Conservation (phyloP, 1,139 yeast genomes). For the Suhomyces taliae region DNA sequence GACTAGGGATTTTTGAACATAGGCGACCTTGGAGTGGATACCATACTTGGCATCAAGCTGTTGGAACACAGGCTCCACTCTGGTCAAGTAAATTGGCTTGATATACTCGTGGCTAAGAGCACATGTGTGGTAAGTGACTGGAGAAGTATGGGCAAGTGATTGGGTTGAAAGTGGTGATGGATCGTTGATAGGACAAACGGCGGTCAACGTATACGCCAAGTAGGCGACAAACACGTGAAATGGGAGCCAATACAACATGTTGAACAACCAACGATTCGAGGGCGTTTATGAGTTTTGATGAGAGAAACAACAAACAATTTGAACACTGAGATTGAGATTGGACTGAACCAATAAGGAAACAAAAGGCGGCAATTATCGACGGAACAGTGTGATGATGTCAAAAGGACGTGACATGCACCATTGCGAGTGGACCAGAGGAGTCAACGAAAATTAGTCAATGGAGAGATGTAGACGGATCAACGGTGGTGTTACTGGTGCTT, state of each 20-base stretch:
- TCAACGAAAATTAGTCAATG: no score
- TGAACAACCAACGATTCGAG: neutral
- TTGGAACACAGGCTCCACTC: conserved; percentile 3
- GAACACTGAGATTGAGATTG: conserved; percentile 14
- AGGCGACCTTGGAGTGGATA: neutral
- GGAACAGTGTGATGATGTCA: no score
- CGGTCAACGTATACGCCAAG: conserved; percentile 9
- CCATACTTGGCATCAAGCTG: conserved; percentile 4
- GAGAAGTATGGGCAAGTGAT: conserved; percentile 5
- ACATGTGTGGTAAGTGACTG: conserved; percentile 12
- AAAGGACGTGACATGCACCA: no score
- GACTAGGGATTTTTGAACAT: neutral
- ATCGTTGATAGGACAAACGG: conserved; percentile 12
- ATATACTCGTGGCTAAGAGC: conserved; percentile 7
- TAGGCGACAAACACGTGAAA: conserved; percentile 9
- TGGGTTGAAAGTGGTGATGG: conserved; percentile 2
- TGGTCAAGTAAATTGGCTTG: conserved; percentile 7
- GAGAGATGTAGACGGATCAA: no score
- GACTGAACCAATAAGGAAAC: no score
- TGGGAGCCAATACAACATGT: conserved; percentile 8
- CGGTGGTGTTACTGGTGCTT: no score
- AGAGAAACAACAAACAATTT: neutral
- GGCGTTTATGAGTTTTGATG: no score
- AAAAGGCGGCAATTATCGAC: no score
- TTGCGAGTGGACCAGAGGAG: no score